Base-by-base conservation (phyloP, 2,329 filamentous ascomycete genomes). In the Penicillium brevicompactum region DNA sequence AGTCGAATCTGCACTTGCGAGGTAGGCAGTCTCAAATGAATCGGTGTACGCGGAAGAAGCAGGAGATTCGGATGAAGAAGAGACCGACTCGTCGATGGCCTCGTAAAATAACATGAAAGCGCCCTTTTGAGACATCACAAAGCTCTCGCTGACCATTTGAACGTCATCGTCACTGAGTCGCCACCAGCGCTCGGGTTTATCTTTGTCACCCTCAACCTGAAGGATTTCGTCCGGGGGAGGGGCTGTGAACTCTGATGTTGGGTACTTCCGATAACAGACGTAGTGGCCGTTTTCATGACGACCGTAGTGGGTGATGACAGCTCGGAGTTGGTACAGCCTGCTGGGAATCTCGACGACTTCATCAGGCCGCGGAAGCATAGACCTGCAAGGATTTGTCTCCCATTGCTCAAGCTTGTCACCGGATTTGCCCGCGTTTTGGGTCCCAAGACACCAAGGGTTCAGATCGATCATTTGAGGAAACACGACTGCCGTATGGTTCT, bases 21-120 rank as follows among this genome's bases (percentile, higher is more conserved):
- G n/a, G n/a, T n/a, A 24, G n/a, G 5, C 51, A 14, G 65, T 62
- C 13, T 59, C 62, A 32, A 21, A 56, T 24, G 46, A 53, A 4
- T 43, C 45, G 11, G 7, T 14, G 11, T 50, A 22, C 30, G 56
- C 55, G 8, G 49, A 31, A 4, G 54, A 51, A n/a, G 40, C 47
- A 6, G 49, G 13, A n/a, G 34, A 37, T 4, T n/a, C 49, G 8
- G 37, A 22, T 9, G 24, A 30, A 7, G 27, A 31, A 4, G 51
- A 42, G 9, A 46, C 34, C 2, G 41, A 37, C 5, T 49, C 49
- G 5, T 88, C 85, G 22, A 89, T 77, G 45, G 84, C 85, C 70
- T 99, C 93, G 71, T 97, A 99, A 72, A 97, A 97, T 1, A 97
- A 82, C 93, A 99, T 97, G 70, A 97, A 97, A 0, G 92, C 93